phyloP scores from a whole-genome alignment of 2,329 filamentous ascomycete species.

The Sporothrix humicola region DNA sequence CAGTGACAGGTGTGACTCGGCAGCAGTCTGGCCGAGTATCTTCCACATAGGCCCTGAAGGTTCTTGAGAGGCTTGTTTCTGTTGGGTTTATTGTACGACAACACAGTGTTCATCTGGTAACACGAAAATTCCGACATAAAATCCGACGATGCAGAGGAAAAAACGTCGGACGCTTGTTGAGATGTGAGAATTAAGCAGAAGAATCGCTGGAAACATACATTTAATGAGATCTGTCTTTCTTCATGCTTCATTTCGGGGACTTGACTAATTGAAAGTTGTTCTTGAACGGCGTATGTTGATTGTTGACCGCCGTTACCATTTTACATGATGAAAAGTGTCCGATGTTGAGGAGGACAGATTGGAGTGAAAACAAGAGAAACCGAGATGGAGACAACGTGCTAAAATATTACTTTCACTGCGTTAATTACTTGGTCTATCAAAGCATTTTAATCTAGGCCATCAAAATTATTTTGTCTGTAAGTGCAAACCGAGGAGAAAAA shows the following conservation, averaged over 20 bases:
- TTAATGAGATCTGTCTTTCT: neutral
- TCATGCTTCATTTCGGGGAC: neutral
- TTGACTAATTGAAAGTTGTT: neutral
- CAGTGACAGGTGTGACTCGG: constrained; percentile 8
- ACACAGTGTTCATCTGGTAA: neutral
- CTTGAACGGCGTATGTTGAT: neutral
- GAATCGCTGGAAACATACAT: neutral
- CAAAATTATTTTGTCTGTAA: neutral
- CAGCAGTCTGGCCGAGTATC: constrained; percentile 6
- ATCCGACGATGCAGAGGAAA: constrained; percentile 2
- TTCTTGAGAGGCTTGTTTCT: neutral
- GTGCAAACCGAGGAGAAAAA: neutral
- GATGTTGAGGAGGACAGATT: neutral
- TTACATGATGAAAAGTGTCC: neutral
- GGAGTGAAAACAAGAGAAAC: neutral
- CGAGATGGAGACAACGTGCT: neutral
- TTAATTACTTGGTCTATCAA: neutral
- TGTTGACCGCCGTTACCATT: neutral
- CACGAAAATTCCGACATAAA: neutral
- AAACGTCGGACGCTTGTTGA: constrained; percentile 4
- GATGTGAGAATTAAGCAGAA: constrained; percentile 6
- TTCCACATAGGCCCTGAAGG: neutral
- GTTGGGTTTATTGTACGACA: neutral
- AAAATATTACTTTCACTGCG: neutral
- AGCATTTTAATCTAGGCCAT: too few species aligned